Conservation (phyloP, 148 eudicot species). For the Heliamphora exappendiculata region DNA sequence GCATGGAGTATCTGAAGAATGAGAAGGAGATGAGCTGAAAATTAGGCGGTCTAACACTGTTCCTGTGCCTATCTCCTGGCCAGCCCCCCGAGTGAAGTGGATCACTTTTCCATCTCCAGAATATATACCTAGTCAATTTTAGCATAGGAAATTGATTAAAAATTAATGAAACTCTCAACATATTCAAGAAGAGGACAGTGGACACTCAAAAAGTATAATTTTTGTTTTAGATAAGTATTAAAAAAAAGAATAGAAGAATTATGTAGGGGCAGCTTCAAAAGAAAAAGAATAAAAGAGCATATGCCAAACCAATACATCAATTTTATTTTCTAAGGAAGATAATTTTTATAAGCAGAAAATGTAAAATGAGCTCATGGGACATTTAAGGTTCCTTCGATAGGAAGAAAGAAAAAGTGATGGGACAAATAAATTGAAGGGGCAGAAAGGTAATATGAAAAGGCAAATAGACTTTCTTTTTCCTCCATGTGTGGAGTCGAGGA, state of each 20-base stretch:
- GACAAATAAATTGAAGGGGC: not conserved
- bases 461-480: not conserved
- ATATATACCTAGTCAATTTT: slow-evolving; percentile 60
- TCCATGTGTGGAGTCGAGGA: not conserved
- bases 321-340: not conserved
- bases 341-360: not conserved
- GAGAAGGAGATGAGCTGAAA: slow-evolving; percentile 62
- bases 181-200: not conserved
- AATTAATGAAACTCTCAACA: not conserved
- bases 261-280: not conserved
- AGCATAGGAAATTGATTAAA: not conserved
- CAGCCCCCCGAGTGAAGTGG: slow-evolving; percentile 84
- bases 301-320: not conserved
- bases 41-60: slow-evolving; percentile 60
- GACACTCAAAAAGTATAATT: not conserved
- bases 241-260: slow-evolving; percentile 1
- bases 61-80: slow-evolving; percentile 86
- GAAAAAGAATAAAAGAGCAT: not conserved
- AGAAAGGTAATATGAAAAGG: not conserved
- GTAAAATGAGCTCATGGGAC: not conserved
- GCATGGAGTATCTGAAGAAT: slow-evolving; percentile 41
- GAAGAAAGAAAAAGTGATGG: not conserved
- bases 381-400: not conserved
- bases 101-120: slow-evolving; percentile 73
- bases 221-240: too few relatives aligned